Percentiles rank a stretch among this genome's conserved stretches.
These are phyloP conservation scores for Leucosporidium creatinivorum DNA, from an alignment of 768 basidiomycete species.

Conservation along the genomic window DNA sequence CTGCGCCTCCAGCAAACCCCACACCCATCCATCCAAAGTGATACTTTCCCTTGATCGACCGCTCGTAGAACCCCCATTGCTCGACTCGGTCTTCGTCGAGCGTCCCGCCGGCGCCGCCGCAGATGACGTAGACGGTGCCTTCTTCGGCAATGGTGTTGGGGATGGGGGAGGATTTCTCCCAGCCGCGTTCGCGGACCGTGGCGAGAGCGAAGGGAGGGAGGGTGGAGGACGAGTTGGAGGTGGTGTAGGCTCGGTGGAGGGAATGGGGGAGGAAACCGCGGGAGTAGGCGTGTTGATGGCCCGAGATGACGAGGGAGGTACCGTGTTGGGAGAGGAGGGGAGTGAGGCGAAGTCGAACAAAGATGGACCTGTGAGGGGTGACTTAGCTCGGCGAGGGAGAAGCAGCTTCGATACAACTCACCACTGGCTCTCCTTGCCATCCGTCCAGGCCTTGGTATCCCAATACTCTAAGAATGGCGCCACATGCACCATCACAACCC, in stretches of 20 bases:
- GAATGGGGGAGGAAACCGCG: constrained; percentile 29
- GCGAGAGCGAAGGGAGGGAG: constrained; percentile 7
- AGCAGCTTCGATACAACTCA: not conserved
- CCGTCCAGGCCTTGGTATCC: constrained; percentile 22
- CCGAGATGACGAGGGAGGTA: constrained; percentile 24
- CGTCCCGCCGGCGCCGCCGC: constrained; percentile 30
- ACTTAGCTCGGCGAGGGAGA: not conserved
- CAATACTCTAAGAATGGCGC: constrained; percentile 33
- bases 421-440: constrained; percentile 23
- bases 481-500: constrained; percentile 25
- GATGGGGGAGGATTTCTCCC: not conserved
- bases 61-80: constrained; percentile 22
- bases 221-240: not conserved
- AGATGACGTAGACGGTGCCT: constrained; percentile 7
- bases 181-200: not conserved
- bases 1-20: constrained; percentile 6
- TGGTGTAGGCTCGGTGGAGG: constrained; percentile 8
- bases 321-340: constrained; percentile 15
- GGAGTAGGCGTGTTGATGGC: constrained; percentile 32
- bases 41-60: not conserved
- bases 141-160: not conserved
- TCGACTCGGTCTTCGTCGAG: constrained; percentile 29
- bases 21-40: constrained; percentile 16
- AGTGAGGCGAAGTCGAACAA: constrained; percentile 20
- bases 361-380: constrained; percentile 17